Base-by-base conservation (phyloP, 768 basidiomycete genomes). In the Suillus fuscotomentosus region DNA sequence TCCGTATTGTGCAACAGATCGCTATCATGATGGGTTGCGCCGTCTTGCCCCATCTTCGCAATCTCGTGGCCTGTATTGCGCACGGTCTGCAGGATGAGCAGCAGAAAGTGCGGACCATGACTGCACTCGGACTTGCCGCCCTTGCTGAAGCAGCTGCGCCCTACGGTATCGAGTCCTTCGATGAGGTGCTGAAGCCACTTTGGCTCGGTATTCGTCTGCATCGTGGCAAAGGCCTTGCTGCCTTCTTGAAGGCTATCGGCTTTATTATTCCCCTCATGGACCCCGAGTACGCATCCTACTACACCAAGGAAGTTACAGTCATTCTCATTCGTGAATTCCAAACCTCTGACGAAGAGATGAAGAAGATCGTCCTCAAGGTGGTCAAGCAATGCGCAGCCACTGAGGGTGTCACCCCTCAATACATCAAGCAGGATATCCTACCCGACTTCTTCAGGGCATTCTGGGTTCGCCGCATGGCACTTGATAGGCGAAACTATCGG, bases 21-120 rank as follows among this genome's bases (percentile, higher is more conserved):
- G 97, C 97, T 22, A 97, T 98, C 72, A 98, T 99, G 96, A 99
- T 99, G 96, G 97, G 97, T 20, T 99, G 97, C 70, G 97, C 97
- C 20, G 95, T 99, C 27, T 85, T 99, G 2, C 97, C 97, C 17
- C 97, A 99, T 78, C 83, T 99, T 47, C 91, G 96, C 57, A 99
- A 98, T 72, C 83, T 99, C 51, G 97, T 99, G 31, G 94, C 96
- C 66, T 95, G 97, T 68, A 95, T 99, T 60, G 94, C 96, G 1
- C 88, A 89, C 65, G 90, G 90, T 39, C 80, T 91, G 9, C 83
- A 86, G 61, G 90, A 91, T 71, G 90, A 91, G 64, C 90, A 91
- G 72, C 90, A 90, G 74, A 91, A 91, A 70, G 90, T 91, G 54
- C 79, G 88, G 62, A 91, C 90, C 11, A 91, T 91, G 90, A 91